Conservation (phyloP, 345 rosid genomes). For the Brassica juncea region DNA sequence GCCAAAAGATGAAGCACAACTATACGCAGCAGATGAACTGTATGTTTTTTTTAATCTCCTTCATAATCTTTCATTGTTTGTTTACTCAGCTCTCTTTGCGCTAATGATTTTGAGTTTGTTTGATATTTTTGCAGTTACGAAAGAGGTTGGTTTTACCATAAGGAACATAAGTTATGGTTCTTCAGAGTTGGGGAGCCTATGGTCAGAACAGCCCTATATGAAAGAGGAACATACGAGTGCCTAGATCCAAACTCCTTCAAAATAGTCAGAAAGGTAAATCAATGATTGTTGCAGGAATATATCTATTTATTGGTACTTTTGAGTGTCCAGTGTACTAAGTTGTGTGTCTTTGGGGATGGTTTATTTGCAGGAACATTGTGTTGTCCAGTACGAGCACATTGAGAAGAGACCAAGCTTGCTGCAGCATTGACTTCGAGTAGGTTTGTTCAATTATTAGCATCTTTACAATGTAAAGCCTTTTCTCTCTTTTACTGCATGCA, state of each 20-base stretch:
- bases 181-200: constrained; percentile 84
- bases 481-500: constrained; percentile 18
- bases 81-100: background rate
- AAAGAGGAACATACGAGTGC: constrained; percentile 90
- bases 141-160: constrained; percentile 94
- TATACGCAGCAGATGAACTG: constrained; percentile 95
- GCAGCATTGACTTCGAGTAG: constrained; percentile 57
- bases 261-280: constrained; percentile 69
- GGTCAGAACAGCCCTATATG: constrained; percentile 64
- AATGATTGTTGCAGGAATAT: background rate
- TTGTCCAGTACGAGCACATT: constrained; percentile 70
- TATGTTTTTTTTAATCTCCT: constrained; percentile 43
- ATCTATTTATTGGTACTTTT: background rate
- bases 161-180: constrained; percentile 77
- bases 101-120: background rate
- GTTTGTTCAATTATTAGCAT: constrained; percentile 40
- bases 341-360: background rate
- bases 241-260: constrained; percentile 80
- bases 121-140: constrained; percentile 58
- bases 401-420: constrained; percentile 92
- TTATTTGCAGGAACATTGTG: constrained; percentile 70
- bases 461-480: constrained; percentile 60
- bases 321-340: background rate
- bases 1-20: constrained; percentile 98
- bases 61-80: background rate